Conservation (phyloP, 1,284 basidiomycete species). For the Irpex lacteus region DNA sequence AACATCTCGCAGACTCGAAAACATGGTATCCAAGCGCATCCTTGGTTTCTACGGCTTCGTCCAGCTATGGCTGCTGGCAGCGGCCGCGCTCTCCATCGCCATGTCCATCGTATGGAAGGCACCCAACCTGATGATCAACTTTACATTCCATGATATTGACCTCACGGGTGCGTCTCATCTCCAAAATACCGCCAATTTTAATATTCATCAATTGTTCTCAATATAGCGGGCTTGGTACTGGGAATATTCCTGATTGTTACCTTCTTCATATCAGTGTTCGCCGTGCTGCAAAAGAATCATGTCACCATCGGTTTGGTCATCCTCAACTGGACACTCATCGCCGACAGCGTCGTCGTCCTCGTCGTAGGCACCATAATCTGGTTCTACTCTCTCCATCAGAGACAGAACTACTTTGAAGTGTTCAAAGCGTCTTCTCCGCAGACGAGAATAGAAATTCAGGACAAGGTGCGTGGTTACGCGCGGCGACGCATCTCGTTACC, state of each 20-base stretch:
- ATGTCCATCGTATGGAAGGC: conserved; percentile 70
- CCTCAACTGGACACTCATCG: conserved; percentile 70
- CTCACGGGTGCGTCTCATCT: conserved; percentile 51
- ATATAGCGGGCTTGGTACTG: conserved; percentile 64
- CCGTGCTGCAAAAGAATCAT: conserved; percentile 67
- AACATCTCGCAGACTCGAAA: conserved; percentile 23
- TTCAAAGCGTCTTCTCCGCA: conserved; percentile 49
- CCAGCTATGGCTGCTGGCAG: conserved; percentile 65
- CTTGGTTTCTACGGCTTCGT: conserved; percentile 70
- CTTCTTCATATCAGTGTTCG: conserved; percentile 65
- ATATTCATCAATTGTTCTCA: conserved; percentile 1
- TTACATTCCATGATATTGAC: conserved; percentile 58
- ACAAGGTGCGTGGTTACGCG: conserved; percentile 47
- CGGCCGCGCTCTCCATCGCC: conserved; percentile 60
- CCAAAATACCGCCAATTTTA: neutral
- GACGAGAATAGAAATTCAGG: conserved; percentile 62
- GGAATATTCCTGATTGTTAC: conserved; percentile 69
- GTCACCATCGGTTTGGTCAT: conserved; percentile 64
- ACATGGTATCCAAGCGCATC: conserved; percentile 70
- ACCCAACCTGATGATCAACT: conserved; percentile 63
- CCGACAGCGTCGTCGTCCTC: conserved; percentile 56
- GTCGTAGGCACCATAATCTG: conserved; percentile 71
- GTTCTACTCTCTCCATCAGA: conserved; percentile 74
- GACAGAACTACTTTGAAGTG: conserved; percentile 57
- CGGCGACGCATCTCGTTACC: no score